Conservation (phyloP, 2,329 filamentous ascomycete species). For the Hymenotorrendiella dingleyae region DNA sequence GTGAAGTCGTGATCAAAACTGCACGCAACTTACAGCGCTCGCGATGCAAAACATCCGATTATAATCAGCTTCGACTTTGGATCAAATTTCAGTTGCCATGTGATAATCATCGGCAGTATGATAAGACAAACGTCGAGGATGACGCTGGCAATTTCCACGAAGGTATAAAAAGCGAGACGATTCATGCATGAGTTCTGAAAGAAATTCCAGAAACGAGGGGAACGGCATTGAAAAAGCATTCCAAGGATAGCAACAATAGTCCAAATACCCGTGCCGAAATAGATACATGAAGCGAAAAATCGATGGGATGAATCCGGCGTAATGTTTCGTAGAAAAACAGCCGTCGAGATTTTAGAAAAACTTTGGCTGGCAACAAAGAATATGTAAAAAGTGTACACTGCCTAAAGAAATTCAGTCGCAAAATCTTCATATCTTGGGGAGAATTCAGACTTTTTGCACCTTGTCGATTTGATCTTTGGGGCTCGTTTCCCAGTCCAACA, state of each 20-base stretch:
- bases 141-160: not conserved
- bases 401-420: too few relatives aligned
- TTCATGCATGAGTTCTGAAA: not conserved
- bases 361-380: not conserved
- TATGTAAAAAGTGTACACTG: not conserved
- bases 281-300: not conserved
- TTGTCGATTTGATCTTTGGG: not conserved
- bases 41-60: too few relatives aligned
- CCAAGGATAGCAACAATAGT: too few relatives aligned
- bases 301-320: not conserved
- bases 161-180: not conserved
- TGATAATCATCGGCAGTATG: not conserved
- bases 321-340: not conserved
- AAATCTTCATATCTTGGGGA: not conserved
- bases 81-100: too few relatives aligned
- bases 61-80: too few relatives aligned
- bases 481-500: not conserved
- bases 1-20: too few relatives aligned
- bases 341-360: not conserved
- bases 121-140: not conserved
- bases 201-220: too few relatives aligned
- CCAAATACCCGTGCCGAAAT: too few relatives aligned
- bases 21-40: too few relatives aligned
- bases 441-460: too few relatives aligned
- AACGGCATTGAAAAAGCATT: too few relatives aligned